These are phyloP conservation scores for Thelonectria discophora DNA, from an alignment of 2,329 filamentous ascomycete species.

Conservation along the genomic window DNA sequence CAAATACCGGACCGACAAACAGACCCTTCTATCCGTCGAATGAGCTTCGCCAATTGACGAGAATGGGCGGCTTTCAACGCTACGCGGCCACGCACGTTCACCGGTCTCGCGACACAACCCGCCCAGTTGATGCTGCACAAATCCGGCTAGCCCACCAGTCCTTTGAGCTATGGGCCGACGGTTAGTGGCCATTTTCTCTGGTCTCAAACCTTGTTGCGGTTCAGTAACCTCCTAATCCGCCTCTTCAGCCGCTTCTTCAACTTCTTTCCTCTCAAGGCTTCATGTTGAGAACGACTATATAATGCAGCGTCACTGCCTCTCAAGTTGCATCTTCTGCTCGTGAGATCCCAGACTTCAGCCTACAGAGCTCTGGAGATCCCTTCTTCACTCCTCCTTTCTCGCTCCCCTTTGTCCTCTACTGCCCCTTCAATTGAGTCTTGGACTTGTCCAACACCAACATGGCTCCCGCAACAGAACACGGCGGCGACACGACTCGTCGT, in stretches of 20 bases:
- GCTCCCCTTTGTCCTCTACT: not conserved
- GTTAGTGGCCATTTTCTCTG: slow-evolving; percentile 13
- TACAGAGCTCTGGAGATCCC: not conserved
- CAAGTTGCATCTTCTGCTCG: not conserved
- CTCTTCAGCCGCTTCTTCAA: not conserved
- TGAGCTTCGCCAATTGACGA: not conserved
- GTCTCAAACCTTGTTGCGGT: not conserved
- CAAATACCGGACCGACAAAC: slow-evolving; percentile 15
- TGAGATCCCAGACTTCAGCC: slow-evolving; percentile 2
- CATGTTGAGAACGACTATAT: slow-evolving; percentile 13
- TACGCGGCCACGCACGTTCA: slow-evolving; percentile 2
- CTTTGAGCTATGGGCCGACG: slow-evolving; percentile 5
- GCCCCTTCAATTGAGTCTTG: not conserved
- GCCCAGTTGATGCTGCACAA: not conserved
- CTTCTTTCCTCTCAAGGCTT: slow-evolving; percentile 4
- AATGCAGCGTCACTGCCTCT: slow-evolving; percentile 7
- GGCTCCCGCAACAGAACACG: slow-evolving; percentile 15
- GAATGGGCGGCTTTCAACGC: not conserved
- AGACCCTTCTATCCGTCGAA: not conserved
- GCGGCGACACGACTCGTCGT: slow-evolving; percentile 24
- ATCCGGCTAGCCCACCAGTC: slow-evolving; percentile 13
- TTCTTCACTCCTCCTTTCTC: not conserved
- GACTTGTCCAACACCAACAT: slow-evolving; percentile 18
- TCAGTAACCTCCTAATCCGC: not conserved
- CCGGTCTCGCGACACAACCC: slow-evolving; percentile 4